Conservation (phyloP, 73 alveolate species). For the Halteria grandinella region DNA sequence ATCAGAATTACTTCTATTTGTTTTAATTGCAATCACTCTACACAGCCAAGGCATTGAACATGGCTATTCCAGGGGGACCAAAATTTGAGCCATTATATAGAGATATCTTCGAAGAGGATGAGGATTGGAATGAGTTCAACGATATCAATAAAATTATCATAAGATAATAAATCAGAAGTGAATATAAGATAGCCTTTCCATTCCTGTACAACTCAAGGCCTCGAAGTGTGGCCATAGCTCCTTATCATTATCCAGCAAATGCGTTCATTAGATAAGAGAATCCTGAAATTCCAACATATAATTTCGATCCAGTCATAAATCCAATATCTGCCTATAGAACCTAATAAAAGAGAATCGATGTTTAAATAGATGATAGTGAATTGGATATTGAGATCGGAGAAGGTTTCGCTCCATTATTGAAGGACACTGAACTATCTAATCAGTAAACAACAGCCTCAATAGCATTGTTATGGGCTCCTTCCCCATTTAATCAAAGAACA, state of each 20-base stretch:
- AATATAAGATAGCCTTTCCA: conserved; percentile 99
- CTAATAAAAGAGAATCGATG: too few relatives aligned
- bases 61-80: conserved; percentile 99
- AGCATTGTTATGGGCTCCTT: conserved; percentile 98
- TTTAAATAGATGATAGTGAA: conserved; percentile 69
- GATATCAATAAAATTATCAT: conserved; percentile 98
- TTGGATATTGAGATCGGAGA: too few relatives aligned
- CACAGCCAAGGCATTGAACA: conserved; percentile 99
- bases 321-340: conserved; percentile 97
- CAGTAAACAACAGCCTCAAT: conserved; percentile 96
- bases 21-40: conserved; percentile 97
- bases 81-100: conserved; percentile 99
- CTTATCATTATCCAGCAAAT: conserved; percentile 97
- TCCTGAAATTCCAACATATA: conserved; percentile 93
- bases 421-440: conserved; percentile 93
- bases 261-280: conserved; percentile 90
- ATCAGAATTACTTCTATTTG: conserved; percentile 97
- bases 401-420: conserved; percentile 81
- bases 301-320: conserved; percentile 98
- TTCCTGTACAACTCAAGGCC: conserved; percentile 99
- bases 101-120: conserved; percentile 99
- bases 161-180: conserved; percentile 98
- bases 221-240: conserved; percentile 95
- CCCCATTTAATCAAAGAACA: conserved; percentile 98
- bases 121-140: conserved; percentile 99